phyloP scores from a whole-genome alignment of 495 filamentous ascomycete species.

The Schizothecium vesticola region DNA sequence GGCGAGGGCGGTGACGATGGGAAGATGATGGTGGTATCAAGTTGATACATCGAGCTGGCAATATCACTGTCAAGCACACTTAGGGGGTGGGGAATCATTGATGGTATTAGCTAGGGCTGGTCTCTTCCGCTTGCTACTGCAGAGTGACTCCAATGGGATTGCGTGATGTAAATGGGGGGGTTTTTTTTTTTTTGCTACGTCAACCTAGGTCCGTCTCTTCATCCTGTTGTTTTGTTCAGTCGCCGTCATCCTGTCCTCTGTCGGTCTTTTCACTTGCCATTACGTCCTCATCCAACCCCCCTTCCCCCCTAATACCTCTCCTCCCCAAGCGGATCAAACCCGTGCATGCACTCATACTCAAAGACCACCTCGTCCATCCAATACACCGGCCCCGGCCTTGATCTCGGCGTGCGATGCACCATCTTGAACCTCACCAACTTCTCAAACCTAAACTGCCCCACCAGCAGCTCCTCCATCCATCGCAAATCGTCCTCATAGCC shows the following conservation, averaged over 20 bases:
- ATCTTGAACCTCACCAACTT: constrained; percentile 17
- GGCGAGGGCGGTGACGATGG: no score
- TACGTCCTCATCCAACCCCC: not conserved
- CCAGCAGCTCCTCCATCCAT: constrained; percentile 26
- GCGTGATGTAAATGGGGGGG: not conserved
- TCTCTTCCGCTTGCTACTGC: not conserved
- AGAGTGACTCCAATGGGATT: not conserved
- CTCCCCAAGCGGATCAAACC: not conserved
- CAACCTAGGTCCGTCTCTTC: not conserved
- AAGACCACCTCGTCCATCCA: constrained; percentile 28
- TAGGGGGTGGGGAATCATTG: no score
- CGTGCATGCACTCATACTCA: constrained; percentile 12
- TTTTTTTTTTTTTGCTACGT: not conserved
- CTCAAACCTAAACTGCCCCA: constrained; percentile 20
- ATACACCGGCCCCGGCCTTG: not conserved
- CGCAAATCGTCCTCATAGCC: constrained; percentile 18
- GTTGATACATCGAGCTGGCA: no score
- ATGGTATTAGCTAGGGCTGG: no score
- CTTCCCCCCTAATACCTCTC: not conserved
- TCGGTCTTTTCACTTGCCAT: no score
- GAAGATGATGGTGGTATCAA: no score
- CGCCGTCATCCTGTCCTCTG: not conserved
- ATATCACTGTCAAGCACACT: no score
- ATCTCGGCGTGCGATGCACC: constrained; percentile 12
- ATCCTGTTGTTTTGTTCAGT: not conserved